Base-by-base conservation (phyloP, 495 filamentous ascomycete species). In the Evernia prunastri region DNA sequence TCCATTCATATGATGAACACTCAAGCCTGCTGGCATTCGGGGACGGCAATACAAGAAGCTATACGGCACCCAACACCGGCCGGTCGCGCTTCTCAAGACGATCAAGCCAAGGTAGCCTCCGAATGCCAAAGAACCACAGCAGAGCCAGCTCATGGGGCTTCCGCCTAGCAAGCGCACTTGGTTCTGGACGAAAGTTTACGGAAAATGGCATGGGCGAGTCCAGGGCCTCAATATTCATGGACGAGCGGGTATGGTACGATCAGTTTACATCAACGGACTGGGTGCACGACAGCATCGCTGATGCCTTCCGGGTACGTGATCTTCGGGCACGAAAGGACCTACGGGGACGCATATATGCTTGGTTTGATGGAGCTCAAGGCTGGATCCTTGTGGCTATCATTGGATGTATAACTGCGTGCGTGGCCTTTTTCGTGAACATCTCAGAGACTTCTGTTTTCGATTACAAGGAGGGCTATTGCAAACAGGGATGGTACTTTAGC, bases 261-360 rank as follows among this genome's bases (percentile, higher is more conserved):
- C 94, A 98, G 75, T 97, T 97, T 75, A 97, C 93, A 9, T 96
- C 90, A 13, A 97, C 93, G 68, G 94, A 98, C 74, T 97, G 93
- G 94, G 94, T 98, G 11, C 92, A 96, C 71, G 94, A 98, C 70
- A 94, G 89, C 73, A 96, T 97, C 66, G 92, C 92, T 70, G 94
- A 98, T 74, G 90, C 91, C 51, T 89, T 88, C 60, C 88, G 94
- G 53, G 84, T 95, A 43, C 95, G 92, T 68, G 86, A 86, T 56
- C 81, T 97, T 35, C 83, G 91, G 53, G 85, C 81, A 66, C 81
- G 92, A 9, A 96, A 89, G 74, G 94, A 93, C 73, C 79, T 95
- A 56, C 87, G 89, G 63, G 94, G 92, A 9, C 86, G 90, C 47
- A 68, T 96, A 29, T 74, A 84, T 43, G 84, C 88, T 3, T 82